Evolutionary conservation across 495 filamentous ascomycete species (phyloP).

Genomic region (Neurospora cerealis): DNA sequence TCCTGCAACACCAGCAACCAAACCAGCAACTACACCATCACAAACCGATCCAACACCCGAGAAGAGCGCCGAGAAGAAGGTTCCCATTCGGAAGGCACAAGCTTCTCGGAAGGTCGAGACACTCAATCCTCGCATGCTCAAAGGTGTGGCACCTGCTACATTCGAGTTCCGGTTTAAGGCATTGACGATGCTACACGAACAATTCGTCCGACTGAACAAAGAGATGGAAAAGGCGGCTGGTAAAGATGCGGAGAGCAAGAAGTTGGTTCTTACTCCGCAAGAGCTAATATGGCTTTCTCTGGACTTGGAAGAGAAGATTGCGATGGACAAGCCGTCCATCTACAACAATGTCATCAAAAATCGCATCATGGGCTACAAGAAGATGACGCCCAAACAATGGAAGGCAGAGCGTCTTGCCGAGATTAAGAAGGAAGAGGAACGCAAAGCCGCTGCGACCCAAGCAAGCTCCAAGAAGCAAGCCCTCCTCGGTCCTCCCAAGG

Average conservation of each 20-base stretch:
- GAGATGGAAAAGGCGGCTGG: constrained; percentile 43
- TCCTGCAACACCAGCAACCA: neutral
- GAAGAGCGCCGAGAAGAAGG: neutral
- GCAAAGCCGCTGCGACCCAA: constrained; percentile 7
- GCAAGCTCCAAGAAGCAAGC: constrained; percentile 10
- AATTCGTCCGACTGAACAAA: constrained; percentile 63
- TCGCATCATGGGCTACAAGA: constrained; percentile 61
- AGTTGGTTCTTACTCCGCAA: constrained; percentile 51
- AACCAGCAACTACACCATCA: neutral
- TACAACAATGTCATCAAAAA: constrained; percentile 78
- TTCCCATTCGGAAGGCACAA: constrained; percentile 4
- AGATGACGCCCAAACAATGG: constrained; percentile 63
- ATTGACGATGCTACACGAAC: constrained; percentile 61
- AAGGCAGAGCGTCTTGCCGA: constrained; percentile 29
- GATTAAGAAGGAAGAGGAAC: constrained; percentile 20
- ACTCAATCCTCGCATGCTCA: constrained; percentile 74
- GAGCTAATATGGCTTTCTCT: constrained; percentile 68
- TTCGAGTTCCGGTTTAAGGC: constrained; percentile 59
- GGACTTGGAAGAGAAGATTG: constrained; percentile 75
- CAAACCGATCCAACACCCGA: neutral
- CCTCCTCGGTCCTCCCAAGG: constrained; percentile 24
- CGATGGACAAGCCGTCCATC: constrained; percentile 52
- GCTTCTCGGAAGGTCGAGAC: constrained; percentile 34
- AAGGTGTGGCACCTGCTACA: constrained; percentile 52
- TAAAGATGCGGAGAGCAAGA: constrained; percentile 21